phyloP scores from a whole-genome alignment of 169 alveolate genomes.

The Plasmodium billcollinsi region DNA sequence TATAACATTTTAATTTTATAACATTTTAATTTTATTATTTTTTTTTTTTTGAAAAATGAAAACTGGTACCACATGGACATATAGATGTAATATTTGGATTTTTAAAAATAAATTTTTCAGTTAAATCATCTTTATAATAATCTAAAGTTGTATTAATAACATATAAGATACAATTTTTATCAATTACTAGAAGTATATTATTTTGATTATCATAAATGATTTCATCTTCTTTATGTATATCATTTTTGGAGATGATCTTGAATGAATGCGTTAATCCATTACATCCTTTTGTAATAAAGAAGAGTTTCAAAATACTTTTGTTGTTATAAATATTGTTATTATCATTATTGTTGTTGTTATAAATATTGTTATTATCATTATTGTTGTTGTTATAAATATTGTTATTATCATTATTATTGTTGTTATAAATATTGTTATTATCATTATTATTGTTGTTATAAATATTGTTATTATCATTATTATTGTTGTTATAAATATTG shows the following conservation, averaged over 20 bases:
- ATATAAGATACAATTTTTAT: conserved; percentile 43
- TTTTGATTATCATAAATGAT: conserved; percentile 41
- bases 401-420: conserved; percentile 11
- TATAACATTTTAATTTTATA: neutral
- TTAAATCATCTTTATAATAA: conserved; percentile 59
- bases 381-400: too few species aligned
- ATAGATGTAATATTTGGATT: conserved; percentile 70
- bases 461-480: too few species aligned
- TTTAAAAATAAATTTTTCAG: conserved; percentile 57
- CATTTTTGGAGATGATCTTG: conserved; percentile 23
- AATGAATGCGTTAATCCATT: conserved; percentile 74
- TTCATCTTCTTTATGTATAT: conserved; percentile 43
- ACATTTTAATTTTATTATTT: conserved; percentile 32
- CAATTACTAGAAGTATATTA: conserved; percentile 55
- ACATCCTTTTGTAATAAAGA: conserved; percentile 62
- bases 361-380: too few species aligned
- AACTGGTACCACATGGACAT: conserved; percentile 73
- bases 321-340: too few species aligned
- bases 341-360: too few species aligned
- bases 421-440: conserved; percentile 24
- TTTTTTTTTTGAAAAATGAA: conserved; percentile 36
- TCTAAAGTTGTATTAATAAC: conserved; percentile 66
- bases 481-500: too few species aligned
- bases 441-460: conserved; percentile 24
- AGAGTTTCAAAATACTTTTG: conserved; percentile 8